Evolutionary conservation across 2,329 filamentous ascomycete species (phyloP).

Genomic region (Pseudocercospora eumusae): DNA sequence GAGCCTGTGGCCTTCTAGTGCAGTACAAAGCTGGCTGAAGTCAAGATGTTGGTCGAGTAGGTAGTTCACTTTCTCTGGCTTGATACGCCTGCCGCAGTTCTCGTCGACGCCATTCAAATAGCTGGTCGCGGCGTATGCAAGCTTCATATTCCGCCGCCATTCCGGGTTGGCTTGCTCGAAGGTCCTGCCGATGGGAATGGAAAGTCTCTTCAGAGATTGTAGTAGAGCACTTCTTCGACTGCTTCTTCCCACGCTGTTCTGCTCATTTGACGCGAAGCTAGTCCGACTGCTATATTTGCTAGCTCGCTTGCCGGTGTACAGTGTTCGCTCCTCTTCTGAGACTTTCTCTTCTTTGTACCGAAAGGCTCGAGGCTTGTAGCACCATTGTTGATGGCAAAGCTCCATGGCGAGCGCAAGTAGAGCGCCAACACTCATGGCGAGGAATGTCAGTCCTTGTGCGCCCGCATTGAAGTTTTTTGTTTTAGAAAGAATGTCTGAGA

Average conservation of each 20-base stretch:
- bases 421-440: slow-evolving; percentile 39
- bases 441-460: slow-evolving; percentile 40
- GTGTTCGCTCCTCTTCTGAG: slow-evolving; percentile 16
- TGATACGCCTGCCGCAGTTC: slow-evolving; percentile 28
- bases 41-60: slow-evolving; percentile 28
- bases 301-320: slow-evolving; percentile 8
- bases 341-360: slow-evolving; percentile 19
- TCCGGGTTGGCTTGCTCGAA: slow-evolving; percentile 11
- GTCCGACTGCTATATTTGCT: slow-evolving; percentile 5
- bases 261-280: slow-evolving; percentile 11
- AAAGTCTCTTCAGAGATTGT: slow-evolving; percentile 13
- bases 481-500: slow-evolving; percentile 23
- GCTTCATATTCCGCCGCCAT: slow-evolving; percentile 21
- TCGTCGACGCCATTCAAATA: slow-evolving; percentile 27
- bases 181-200: slow-evolving; percentile 1
- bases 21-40: slow-evolving; percentile 28
- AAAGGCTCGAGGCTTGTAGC: slow-evolving; percentile 26
- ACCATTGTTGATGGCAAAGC: slow-evolving; percentile 37
- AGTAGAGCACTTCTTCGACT: slow-evolving; percentile 10
- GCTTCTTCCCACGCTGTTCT: slow-evolving; percentile 8
- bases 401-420: slow-evolving; percentile 34
- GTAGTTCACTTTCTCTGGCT: slow-evolving; percentile 26
- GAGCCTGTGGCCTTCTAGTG: slow-evolving; percentile 25
- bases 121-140: slow-evolving; percentile 28
- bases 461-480: slow-evolving; percentile 39